A percentile compares a stretch with the other conserved stretches of the same genome.
Conservation (phyloP, 2,329 filamentous ascomycete species). For the Madurella mycetomatis region DNA sequence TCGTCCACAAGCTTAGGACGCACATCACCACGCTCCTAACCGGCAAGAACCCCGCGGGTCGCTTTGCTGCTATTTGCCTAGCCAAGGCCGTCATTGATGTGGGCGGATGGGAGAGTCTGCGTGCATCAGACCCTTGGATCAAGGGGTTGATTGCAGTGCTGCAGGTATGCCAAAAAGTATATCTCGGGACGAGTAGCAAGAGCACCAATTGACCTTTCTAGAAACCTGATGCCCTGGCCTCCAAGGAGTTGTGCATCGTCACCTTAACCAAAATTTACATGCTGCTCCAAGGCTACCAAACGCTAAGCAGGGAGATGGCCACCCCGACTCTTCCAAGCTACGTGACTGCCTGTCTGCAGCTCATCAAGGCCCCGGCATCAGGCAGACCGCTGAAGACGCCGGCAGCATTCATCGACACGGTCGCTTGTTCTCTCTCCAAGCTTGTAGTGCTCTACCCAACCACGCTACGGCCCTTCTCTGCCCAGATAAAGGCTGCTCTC, state of each 20-base stretch:
- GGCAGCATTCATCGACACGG: slow-evolving; percentile 55
- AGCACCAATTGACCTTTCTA: slow-evolving; percentile 34
- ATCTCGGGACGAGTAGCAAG: background rate
- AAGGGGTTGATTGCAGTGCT: slow-evolving; percentile 69
- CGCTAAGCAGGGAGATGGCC: slow-evolving; percentile 79
- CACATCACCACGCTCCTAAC: slow-evolving; percentile 73
- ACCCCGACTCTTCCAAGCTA: slow-evolving; percentile 76
- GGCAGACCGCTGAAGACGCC: slow-evolving; percentile 39
- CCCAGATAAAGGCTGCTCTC: slow-evolving; percentile 61
- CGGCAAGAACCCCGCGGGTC: slow-evolving; percentile 67
- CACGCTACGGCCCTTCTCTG: slow-evolving; percentile 71
- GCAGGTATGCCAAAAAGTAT: slow-evolving; percentile 46
- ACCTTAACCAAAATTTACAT: slow-evolving; percentile 79
- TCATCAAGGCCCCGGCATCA: slow-evolving; percentile 47
- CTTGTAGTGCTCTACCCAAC: slow-evolving; percentile 78
- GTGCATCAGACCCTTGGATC: slow-evolving; percentile 70
- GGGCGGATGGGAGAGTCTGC: slow-evolving; percentile 78
- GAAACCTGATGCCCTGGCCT: slow-evolving; percentile 72
- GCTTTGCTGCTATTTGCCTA: slow-evolving; percentile 72
- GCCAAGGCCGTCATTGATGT: slow-evolving; percentile 78
- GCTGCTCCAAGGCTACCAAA: slow-evolving; percentile 76
- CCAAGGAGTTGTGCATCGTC: slow-evolving; percentile 72
- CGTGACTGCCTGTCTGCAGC: slow-evolving; percentile 65
- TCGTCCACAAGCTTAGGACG: slow-evolving; percentile 77
- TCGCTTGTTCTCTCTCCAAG: slow-evolving; percentile 66